phyloP scores from a whole-genome alignment of 2,329 filamentous ascomycete species.

The Dothideomycetes sp. region DNA sequence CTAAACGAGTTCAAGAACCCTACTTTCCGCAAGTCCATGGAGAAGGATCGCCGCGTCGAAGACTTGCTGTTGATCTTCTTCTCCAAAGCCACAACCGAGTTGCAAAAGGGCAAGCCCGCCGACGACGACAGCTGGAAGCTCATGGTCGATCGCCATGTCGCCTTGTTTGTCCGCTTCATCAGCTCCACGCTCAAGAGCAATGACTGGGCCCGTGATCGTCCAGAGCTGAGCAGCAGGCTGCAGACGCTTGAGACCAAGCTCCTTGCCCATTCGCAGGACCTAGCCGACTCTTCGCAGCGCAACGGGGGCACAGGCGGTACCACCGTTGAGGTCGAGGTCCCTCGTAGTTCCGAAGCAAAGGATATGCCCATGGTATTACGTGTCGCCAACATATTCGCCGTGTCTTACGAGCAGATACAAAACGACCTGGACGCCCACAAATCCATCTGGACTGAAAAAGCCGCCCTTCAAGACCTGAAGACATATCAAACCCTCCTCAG shows the following conservation, averaged over 20 bases:
- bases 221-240: conserved; percentile 71
- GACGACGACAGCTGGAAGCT: conserved; percentile 85
- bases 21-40: conserved; percentile 78
- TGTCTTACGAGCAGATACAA: conserved; percentile 70
- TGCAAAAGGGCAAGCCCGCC: conserved; percentile 63
- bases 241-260: conserved; percentile 84
- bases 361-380: conserved; percentile 91
- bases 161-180: conserved; percentile 83
- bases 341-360: conserved; percentile 83
- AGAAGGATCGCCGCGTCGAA: conserved; percentile 87
- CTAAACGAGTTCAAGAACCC: conserved; percentile 87
- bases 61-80: conserved; percentile 94
- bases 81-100: conserved; percentile 82
- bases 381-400: conserved; percentile 76
- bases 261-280: conserved; percentile 83
- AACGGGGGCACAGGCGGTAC: conserved; percentile 48
- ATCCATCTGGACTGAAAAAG: conserved; percentile 78
- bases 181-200: conserved; percentile 69
- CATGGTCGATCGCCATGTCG: conserved; percentile 87
- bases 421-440: conserved; percentile 76
- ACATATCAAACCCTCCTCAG: conserved; percentile 83
- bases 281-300: conserved; percentile 51
- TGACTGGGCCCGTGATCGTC: conserved; percentile 73
- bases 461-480: conserved; percentile 83
- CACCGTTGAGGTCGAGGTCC: conserved; percentile 70